These are phyloP conservation scores for Fragilaria radians DNA, from an alignment of 108 stramenopile genomes.

Conservation along the genomic window DNA sequence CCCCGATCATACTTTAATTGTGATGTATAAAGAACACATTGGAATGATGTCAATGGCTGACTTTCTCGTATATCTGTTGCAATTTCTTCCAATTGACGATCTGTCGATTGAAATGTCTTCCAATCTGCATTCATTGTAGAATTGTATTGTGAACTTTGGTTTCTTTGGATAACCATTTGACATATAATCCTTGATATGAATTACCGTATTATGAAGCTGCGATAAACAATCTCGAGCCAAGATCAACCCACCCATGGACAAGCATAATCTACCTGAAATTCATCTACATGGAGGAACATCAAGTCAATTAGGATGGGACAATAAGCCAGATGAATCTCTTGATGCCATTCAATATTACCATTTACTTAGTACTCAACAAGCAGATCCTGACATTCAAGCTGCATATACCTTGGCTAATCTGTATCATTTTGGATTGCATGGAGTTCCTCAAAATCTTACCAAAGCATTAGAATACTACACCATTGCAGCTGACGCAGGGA, in stretches of 20 bases:
- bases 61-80: constrained; percentile 51
- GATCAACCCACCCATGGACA: constrained; percentile 61
- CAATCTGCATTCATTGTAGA: too few relatives aligned
- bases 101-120: too few relatives aligned
- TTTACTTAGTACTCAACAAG: constrained; percentile 40
- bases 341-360: constrained; percentile 85
- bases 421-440: constrained; percentile 66
- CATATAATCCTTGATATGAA: too few relatives aligned
- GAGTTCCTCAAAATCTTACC: constrained; percentile 72
- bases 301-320: constrained; percentile 45
- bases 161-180: too few relatives aligned
- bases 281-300: constrained; percentile 77
- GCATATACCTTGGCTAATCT: constrained; percentile 65
- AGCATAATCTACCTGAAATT: constrained; percentile 64
- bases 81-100: constrained; percentile 61
- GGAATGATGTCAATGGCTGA: constrained; percentile 57
- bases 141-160: too few relatives aligned
- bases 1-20: constrained; percentile 19
- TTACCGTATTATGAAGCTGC: constrained; percentile 82
- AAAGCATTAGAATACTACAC: constrained; percentile 73
- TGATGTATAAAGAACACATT: constrained; percentile 27
- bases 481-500: constrained; percentile 44
- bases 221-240: constrained; percentile 49
- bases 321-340: constrained; percentile 75
- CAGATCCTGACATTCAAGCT: constrained; percentile 49